These are phyloP conservation scores for Picea sitchensis DNA, from an alignment of 75 land plant genomes.

Conservation along the genomic window DNA sequence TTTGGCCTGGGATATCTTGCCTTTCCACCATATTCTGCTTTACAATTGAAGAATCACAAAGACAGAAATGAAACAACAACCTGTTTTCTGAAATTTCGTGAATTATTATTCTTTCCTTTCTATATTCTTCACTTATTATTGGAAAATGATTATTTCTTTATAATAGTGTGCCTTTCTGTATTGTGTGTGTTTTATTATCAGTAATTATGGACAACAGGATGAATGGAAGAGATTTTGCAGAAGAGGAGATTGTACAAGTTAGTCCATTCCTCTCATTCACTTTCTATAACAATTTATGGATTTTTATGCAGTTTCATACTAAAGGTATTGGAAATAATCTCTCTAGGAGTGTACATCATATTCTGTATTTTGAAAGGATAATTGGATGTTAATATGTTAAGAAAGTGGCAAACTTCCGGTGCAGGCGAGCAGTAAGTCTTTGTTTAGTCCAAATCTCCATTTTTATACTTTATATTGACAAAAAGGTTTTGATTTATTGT, in stretches of 20 bases:
- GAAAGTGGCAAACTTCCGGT: not conserved
- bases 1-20: too few relatives aligned
- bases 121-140: too few relatives aligned
- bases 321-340: constrained; percentile 2
- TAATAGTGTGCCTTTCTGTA: too few relatives aligned
- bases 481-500: not conserved
- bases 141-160: too few relatives aligned
- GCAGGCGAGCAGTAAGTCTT: not conserved
- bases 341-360: not conserved
- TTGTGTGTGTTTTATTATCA: constrained; percentile 19
- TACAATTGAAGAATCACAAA: too few relatives aligned
- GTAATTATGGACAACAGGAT: constrained; percentile 70
- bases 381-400: not conserved
- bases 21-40: too few relatives aligned
- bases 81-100: too few relatives aligned
- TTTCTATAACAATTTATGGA: not conserved
- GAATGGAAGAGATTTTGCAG: constrained; percentile 71
- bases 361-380: not conserved
- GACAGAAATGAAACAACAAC: too few relatives aligned
- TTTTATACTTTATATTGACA: not conserved
- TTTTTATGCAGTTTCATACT: not conserved
- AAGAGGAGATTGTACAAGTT: constrained; percentile 74
- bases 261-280: constrained; percentile 20
- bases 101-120: too few relatives aligned
- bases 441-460: too few relatives aligned